phyloP scores from a whole-genome alignment of 805 yeast species.

The Nakazawaea ishiwadae region DNA sequence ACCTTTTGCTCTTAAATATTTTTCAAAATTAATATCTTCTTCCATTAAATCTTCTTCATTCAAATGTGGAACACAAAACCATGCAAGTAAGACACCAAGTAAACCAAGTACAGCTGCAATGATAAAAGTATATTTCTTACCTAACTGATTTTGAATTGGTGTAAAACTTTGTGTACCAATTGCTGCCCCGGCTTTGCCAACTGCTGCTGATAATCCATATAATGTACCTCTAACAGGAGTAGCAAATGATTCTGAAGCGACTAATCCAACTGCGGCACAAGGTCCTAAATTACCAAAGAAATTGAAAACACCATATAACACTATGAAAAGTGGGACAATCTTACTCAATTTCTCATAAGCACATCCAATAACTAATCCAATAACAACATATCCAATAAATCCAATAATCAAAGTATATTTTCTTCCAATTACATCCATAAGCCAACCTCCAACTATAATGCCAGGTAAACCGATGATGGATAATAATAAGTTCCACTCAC shows the following conservation, averaged over 20 bases:
- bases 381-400: slow-evolving; percentile 62
- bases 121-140: slow-evolving; percentile 71
- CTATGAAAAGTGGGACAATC: slow-evolving; percentile 58
- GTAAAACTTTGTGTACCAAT: slow-evolving; percentile 71
- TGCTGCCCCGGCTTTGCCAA: slow-evolving; percentile 84
- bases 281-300: slow-evolving; percentile 73
- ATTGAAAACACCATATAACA: slow-evolving; percentile 71
- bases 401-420: slow-evolving; percentile 69
- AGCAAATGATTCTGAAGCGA: slow-evolving; percentile 64
- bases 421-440: slow-evolving; percentile 64
- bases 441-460: slow-evolving; percentile 60
- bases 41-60: slow-evolving; percentile 62
- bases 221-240: slow-evolving; percentile 74
- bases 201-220: slow-evolving; percentile 72
- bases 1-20: slow-evolving; percentile 53
- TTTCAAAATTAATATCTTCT: slow-evolving; percentile 60
- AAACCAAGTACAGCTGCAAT: slow-evolving; percentile 72
- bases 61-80: slow-evolving; percentile 61
- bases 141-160: slow-evolving; percentile 62
- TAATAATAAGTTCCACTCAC: neutral
- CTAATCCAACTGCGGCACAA: slow-evolving; percentile 68
- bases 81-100: slow-evolving; percentile 56
- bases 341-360: slow-evolving; percentile 51
- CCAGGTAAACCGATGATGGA: slow-evolving; percentile 54
- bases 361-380: slow-evolving; percentile 68